Base-by-base conservation (phyloP, 2,329 filamentous ascomycete species). In the Aspergillus neotritici region DNA sequence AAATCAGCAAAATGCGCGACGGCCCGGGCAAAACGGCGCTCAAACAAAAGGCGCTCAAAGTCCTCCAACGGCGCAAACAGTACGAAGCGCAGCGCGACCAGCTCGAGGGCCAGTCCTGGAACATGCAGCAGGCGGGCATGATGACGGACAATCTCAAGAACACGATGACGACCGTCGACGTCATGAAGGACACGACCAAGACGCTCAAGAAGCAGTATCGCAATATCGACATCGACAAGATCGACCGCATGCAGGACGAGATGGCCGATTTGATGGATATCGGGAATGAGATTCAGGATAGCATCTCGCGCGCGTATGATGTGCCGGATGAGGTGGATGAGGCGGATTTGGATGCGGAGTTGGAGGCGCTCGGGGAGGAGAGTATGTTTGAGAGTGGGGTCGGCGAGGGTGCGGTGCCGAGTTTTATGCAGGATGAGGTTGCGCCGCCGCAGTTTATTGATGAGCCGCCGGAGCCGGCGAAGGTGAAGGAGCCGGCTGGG, bases 121-220 rank as follows among this genome's bases (percentile, higher is more conserved):
- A 97, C 72, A 96, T 98, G 90, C 90, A 97, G 72, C 90, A 96
- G 70, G 90, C 91, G 3, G 86, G 86, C 64, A 94, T 90, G 78
- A 96, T 97, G 91, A 89, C 94, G 72, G 91, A 97, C 71, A 97
- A 97, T 63, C 79, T 98, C 41, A 93, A 94, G 68, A 97, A 97
- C 68, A 91, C 93, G 51, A 96, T 96, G 90, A 94, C 89, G 13
- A 96, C 93, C 21, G 90, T 97, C 34, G 91, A 97, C 65, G 90
- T 91, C 9, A 91, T 98, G 80, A 94, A 96, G 78, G 89, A 86
- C 2, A 96, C 91, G 16, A 95, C 93, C 60, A 95, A 95, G 72
- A 84, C 88, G 60, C 78, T 98, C 51, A 83, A 83, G 63, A 86
- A 87, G 67, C 91, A 97, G 74, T 97, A 97, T 63, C 91, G 91